Base-by-base conservation (phyloP, 2,329 filamentous ascomycete species). In the Sarocladium kiliense region DNA sequence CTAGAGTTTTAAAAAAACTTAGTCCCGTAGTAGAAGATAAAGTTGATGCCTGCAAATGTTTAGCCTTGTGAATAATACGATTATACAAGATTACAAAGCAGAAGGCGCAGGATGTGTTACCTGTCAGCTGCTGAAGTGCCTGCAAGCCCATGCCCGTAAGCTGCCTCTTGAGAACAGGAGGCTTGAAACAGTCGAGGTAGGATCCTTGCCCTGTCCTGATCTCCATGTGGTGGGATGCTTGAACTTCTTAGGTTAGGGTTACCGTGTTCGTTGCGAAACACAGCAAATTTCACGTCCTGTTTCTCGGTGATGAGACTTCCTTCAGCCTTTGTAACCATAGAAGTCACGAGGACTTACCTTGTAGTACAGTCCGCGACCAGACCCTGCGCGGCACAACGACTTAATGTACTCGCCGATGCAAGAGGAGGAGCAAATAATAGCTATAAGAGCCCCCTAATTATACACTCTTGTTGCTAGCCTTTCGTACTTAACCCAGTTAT, bases 161-260 rank as follows among this genome's bases (percentile, higher is more conserved):
- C 36, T 51, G 44, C 37, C 54, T 51, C 45, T 56, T 56, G 9
- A 53, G 12, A 10, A 56, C 39, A 18, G 44, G 44, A 30, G 49
- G 45, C 12, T 34, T 19, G 73, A 84, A 81, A 68, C 80, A 83
- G 60, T 82, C 78, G 2, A 78, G 45, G 56, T 82, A 81, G 12
- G 70, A 41, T 3, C 45, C 54, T 7, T 23, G 26, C 9, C 54
- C 54, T 7, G 39, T 7, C 30, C 27, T 53, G 18, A 42, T 44
- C 66, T 88, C 85, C 57, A 77, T 82, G 18, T 89, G 76, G 67
- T 87, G 81, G 68, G 82, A 87, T 30, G 84, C 82, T 61, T 75
- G 69, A 62, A 86, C 77, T 62, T 90, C 87, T 39, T n/a, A n/a
- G n/a, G n/a, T n/a, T n/a, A n/a, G n/a, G n/a, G n/a, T n/a, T 42